phyloP scores from a whole-genome alignment of 2,329 filamentous ascomycete species.

The Xenoacremonium recifei region DNA sequence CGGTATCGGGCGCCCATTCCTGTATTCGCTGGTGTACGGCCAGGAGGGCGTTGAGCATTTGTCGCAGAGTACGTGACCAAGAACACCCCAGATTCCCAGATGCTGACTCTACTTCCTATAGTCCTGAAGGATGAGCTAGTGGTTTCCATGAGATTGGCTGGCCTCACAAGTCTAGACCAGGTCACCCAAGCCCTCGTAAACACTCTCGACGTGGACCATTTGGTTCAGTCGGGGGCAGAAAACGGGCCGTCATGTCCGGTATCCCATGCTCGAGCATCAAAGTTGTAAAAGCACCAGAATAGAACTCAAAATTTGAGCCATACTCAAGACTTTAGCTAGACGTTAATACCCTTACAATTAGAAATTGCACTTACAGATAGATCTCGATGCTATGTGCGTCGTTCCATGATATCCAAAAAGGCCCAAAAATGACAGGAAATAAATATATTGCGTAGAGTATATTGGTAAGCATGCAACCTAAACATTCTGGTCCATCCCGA shows the following conservation, averaged over 20 bases:
- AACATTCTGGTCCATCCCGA: slow-evolving; percentile 23
- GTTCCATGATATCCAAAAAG: too few species aligned
- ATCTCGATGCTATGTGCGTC: too few species aligned
- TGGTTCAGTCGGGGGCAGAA: slow-evolving; percentile 21
- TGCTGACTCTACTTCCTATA: neutral
- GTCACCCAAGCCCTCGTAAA: slow-evolving; percentile 28
- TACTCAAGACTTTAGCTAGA: too few species aligned
- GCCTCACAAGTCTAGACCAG: slow-evolving; percentile 28
- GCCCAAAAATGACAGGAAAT: slow-evolving; percentile 23
- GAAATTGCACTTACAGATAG: too few species aligned
- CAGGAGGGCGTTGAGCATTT: slow-evolving; percentile 54
- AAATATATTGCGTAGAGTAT: slow-evolving; percentile 27
- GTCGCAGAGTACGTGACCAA: slow-evolving; percentile 48
- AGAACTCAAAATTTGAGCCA: too few species aligned
- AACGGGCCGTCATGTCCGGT: slow-evolving; percentile 8
- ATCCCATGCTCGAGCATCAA: slow-evolving; percentile 7
- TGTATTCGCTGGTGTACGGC: slow-evolving; percentile 53
- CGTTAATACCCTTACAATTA: too few species aligned
- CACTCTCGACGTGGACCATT: slow-evolving; percentile 29
- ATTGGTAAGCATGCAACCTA: slow-evolving; percentile 25
- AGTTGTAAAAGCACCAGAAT: slow-evolving; percentile 10
- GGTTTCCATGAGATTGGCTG: slow-evolving; percentile 28
- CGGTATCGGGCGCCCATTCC: slow-evolving; percentile 50
- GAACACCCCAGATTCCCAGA: accelerated
- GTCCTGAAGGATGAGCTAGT: slow-evolving; percentile 31